phyloP scores from a whole-genome alignment of 768 basidiomycete genomes.

The Jaapia argillacea region DNA sequence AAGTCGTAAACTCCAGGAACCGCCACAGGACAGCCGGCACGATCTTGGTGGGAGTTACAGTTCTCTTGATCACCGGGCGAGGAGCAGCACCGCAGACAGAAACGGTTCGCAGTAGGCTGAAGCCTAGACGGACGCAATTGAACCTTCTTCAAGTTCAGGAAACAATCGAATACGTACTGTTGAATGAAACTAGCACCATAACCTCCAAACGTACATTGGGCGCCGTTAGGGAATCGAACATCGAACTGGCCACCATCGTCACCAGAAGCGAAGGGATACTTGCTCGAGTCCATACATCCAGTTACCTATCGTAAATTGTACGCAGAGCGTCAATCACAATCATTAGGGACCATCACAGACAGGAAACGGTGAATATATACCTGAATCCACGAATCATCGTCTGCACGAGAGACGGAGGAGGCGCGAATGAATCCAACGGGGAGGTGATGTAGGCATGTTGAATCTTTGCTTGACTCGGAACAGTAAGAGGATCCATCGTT shows the following conservation, averaged over 20 bases:
- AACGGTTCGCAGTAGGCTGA: conserved; percentile 34
- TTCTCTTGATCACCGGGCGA: conserved; percentile 30
- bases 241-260: conserved; percentile 43
- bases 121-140: conserved; percentile 21
- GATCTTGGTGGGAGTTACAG: conserved; percentile 42
- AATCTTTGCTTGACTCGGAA: conserved; percentile 15
- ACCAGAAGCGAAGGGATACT: conserved; percentile 17
- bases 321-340: background rate
- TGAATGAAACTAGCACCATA: conserved; percentile 42
- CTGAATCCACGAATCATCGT: conserved; percentile 30
- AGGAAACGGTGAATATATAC: conserved; percentile 11
- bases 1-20: conserved; percentile 39
- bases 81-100: conserved; percentile 40
- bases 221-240: conserved; percentile 40
- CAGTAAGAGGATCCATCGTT: conserved; percentile 27
- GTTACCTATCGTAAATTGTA: conserved; percentile 19
- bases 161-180: conserved; percentile 22
- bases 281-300: conserved; percentile 26
- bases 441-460: conserved; percentile 19
- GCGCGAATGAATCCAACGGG: conserved; percentile 28
- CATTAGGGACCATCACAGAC: background rate
- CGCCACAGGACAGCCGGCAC: conserved; percentile 28
- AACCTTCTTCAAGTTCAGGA: background rate
- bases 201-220: conserved; percentile 41
- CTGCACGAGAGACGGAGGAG: conserved; percentile 20